Evolutionary conservation across 1,284 basidiomycete species (phyloP).

Genomic region (Malassezia obtusa): DNA sequence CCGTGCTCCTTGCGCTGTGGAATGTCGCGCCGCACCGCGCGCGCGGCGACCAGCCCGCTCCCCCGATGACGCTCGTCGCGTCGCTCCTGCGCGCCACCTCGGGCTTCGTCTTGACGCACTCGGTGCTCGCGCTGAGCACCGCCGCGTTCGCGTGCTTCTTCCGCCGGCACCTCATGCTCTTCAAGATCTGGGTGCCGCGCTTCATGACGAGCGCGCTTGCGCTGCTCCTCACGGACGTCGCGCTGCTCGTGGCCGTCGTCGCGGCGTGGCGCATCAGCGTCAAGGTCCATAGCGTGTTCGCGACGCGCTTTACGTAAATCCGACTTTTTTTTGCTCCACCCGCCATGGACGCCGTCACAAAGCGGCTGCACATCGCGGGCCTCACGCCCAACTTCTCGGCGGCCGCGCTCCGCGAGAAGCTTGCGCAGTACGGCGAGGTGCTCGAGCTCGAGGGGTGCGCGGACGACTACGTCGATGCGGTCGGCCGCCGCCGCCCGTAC

Average conservation of each 20-base stretch:
- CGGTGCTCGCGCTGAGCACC: slow-evolving; percentile 57
- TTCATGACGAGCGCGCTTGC: slow-evolving; percentile 66
- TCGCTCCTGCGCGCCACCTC: slow-evolving; percentile 53
- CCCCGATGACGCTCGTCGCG: slow-evolving; percentile 13
- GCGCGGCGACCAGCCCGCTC: not conserved
- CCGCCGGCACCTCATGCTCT: slow-evolving; percentile 89
- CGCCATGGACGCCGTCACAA: slow-evolving; percentile 3
- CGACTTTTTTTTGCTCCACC: not conserved
- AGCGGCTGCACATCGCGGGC: slow-evolving; percentile 35
- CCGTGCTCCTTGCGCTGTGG: slow-evolving; percentile 73
- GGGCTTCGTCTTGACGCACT: slow-evolving; percentile 63
- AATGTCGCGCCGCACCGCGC: slow-evolving; percentile 60
- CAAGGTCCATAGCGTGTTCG: slow-evolving; percentile 29
- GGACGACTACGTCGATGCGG: slow-evolving; percentile 21
- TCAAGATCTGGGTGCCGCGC: slow-evolving; percentile 94
- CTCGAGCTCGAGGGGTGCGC: slow-evolving; percentile 24
- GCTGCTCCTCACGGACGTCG: slow-evolving; percentile 51
- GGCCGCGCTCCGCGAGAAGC: slow-evolving; percentile 27
- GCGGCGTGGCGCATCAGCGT: slow-evolving; percentile 23
- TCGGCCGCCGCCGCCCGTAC: slow-evolving; percentile 23
- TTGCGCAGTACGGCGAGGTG: slow-evolving; percentile 32
- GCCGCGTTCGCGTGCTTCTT: slow-evolving; percentile 67
- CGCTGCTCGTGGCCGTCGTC: slow-evolving; percentile 41
- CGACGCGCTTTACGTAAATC: slow-evolving; percentile 19
- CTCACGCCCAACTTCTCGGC: slow-evolving; percentile 30